These are phyloP conservation scores for Macrotyloma uniflorum DNA, from an alignment of 306 rosid genomes.

Conservation along the genomic window DNA sequence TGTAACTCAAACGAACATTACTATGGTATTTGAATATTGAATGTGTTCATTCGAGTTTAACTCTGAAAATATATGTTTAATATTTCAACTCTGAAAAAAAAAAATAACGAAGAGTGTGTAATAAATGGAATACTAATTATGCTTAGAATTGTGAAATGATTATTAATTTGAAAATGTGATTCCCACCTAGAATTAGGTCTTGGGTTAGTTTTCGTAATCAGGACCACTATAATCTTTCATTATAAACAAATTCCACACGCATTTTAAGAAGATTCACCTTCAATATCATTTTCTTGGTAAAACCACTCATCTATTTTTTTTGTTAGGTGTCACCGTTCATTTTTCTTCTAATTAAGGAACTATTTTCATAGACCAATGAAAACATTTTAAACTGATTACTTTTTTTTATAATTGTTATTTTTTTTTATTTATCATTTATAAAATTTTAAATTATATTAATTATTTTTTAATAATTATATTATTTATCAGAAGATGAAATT, in stretches of 20 bases:
- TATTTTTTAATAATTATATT: too few species aligned
- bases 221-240: constrained; percentile 17
- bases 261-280: constrained; percentile 20
- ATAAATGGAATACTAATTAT: background rate
- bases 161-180: constrained; percentile 24
- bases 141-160: constrained; percentile 29
- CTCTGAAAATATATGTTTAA: background rate
- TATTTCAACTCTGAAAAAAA: background rate
- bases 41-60: too few species aligned
- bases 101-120: background rate
- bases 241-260: constrained; percentile 11
- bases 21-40: too few species aligned
- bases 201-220: constrained; percentile 21
- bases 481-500: too few species aligned
- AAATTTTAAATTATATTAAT: too few species aligned
- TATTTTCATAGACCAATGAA: too few species aligned
- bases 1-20: too few species aligned
- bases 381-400: background rate
- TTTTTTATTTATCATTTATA: too few species aligned
- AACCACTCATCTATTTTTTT: background rate
- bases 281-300: constrained; percentile 11
- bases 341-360: background rate
- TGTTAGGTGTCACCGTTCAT: background rate
- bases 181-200: constrained; percentile 40
- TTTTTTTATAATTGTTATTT: too few species aligned